Percentiles rank a stretch among this genome's conserved stretches.
phyloP scores from a whole-genome alignment of 805 yeast species.

The Peterozyma toletana region DNA sequence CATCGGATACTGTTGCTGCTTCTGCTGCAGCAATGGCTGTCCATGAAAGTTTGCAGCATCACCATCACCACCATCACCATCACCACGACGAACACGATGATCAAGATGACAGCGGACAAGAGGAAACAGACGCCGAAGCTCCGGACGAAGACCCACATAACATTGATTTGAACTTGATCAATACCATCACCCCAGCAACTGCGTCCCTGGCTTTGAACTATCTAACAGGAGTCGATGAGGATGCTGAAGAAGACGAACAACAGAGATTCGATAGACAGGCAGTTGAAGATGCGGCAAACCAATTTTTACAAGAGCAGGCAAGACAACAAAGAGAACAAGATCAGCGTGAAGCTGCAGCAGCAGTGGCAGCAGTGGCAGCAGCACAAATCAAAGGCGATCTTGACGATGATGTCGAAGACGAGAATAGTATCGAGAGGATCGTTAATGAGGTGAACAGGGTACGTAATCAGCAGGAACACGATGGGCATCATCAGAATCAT shows the following conservation, averaged over 20 bases:
- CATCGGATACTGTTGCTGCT: neutral
- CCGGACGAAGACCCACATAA: constrained; percentile 1
- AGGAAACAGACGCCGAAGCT: neutral
- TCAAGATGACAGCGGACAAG: neutral
- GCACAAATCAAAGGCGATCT: neutral
- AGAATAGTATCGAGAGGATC: constrained; percentile 4
- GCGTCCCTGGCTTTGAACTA: constrained; percentile 4
- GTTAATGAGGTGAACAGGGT: too few relatives aligned
- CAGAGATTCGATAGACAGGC: constrained; percentile 7
- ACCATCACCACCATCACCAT: constrained; percentile 1
- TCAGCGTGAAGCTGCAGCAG: neutral
- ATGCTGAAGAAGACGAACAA: constrained; percentile 5
- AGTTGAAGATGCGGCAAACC: constrained; percentile 8
- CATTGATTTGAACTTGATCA: constrained; percentile 7
- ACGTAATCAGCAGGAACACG: too few relatives aligned
- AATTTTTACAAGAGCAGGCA: constrained; percentile 7
- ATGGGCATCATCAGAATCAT: too few relatives aligned
- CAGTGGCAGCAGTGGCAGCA: neutral
- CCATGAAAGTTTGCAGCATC: constrained; percentile 6
- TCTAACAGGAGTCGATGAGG: constrained; percentile 6
- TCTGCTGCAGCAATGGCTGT: neutral
- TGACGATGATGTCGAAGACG: constrained; percentile 1
- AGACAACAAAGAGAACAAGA: constrained; percentile 2
- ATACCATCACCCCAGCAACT: constrained; percentile 4
- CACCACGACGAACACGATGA: neutral